Percentiles rank a stretch among this genome's conserved stretches.
phyloP scores from a whole-genome alignment of 306 rosid species.

The Fragaria vesca region DNA sequence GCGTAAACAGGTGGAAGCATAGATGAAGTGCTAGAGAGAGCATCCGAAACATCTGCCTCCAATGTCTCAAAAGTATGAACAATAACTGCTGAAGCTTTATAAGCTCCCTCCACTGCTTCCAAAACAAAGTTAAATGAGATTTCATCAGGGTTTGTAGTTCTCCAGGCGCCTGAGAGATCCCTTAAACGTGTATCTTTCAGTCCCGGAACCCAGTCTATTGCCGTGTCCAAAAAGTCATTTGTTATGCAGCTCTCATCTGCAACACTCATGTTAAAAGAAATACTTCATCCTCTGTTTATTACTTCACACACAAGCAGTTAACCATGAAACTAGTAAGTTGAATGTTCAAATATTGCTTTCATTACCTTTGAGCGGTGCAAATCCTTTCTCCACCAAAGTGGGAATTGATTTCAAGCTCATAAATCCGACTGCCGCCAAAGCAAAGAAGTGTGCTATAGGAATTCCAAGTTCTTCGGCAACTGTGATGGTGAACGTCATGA shows the following conservation, averaged over 20 bases:
- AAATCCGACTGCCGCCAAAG: background rate
- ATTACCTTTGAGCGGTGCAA: conserved; percentile 2
- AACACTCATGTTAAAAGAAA: too few species aligned
- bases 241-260: conserved; percentile 16
- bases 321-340: background rate
- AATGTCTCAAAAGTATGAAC: conserved; percentile 12
- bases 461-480: conserved; percentile 2
- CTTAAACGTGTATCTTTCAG: conserved; percentile 10
- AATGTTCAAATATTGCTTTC: background rate
- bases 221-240: background rate
- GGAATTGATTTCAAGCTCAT: background rate
- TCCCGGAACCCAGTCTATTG: background rate
- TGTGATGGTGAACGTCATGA: background rate
- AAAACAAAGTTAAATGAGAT: background rate
- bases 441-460: background rate
- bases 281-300: background rate
- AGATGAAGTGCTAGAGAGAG: background rate
- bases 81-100: conserved; percentile 5
- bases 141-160: background rate
- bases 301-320: background rate
- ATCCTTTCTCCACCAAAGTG: background rate
- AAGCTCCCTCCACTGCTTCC: background rate
- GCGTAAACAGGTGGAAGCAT: conserved; percentile 10
- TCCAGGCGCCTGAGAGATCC: background rate
- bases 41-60: background rate